Conservation (phyloP, 225 moss, liverwort and hornwort species). For the Anthoceros angustus region DNA sequence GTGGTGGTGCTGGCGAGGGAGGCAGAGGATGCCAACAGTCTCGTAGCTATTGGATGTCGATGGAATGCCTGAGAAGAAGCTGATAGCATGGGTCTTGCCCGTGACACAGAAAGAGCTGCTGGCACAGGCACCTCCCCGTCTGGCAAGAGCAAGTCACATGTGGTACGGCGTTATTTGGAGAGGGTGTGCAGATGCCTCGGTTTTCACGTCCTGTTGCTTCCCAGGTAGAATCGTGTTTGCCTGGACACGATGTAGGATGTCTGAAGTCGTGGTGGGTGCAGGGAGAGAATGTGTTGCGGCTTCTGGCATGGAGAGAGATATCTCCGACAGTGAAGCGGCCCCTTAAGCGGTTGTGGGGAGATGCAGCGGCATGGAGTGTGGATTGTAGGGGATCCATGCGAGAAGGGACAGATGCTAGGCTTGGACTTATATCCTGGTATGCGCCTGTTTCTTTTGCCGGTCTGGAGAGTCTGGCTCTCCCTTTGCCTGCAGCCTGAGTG, state of each 20-base stretch:
- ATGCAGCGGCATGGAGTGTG: constrained; percentile 43
- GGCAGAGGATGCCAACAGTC: not conserved
- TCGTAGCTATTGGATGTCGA: not conserved
- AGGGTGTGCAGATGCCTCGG: not conserved
- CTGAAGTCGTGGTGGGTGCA: not conserved
- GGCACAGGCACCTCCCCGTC: not conserved
- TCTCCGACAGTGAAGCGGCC: constrained; percentile 68
- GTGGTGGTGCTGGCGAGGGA: too few relatives aligned
- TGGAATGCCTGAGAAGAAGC: constrained; percentile 1
- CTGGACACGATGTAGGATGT: not conserved
- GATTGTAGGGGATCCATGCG: constrained; percentile 38
- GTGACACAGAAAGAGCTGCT: constrained; percentile 1
- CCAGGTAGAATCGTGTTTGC: not conserved
- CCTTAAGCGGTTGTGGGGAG: constrained; percentile 52
- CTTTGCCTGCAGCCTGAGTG: not conserved
- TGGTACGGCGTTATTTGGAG: not conserved
- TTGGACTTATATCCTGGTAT: constrained; percentile 79
- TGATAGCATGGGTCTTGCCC: constrained; percentile 5
- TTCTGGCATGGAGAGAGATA: constrained; percentile 91
- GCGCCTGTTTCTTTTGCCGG: constrained; percentile 13
- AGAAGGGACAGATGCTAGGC: constrained; percentile 63
- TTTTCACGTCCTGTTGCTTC: not conserved
- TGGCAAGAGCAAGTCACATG: constrained; percentile 1
- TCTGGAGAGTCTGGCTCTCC: constrained; percentile 12
- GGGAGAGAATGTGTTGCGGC: constrained; percentile 42